A percentile compares a stretch with the other conserved stretches of the same genome.
phyloP scores from a whole-genome alignment of 805 yeast species.

The Wickerhamomyces canadensis region DNA sequence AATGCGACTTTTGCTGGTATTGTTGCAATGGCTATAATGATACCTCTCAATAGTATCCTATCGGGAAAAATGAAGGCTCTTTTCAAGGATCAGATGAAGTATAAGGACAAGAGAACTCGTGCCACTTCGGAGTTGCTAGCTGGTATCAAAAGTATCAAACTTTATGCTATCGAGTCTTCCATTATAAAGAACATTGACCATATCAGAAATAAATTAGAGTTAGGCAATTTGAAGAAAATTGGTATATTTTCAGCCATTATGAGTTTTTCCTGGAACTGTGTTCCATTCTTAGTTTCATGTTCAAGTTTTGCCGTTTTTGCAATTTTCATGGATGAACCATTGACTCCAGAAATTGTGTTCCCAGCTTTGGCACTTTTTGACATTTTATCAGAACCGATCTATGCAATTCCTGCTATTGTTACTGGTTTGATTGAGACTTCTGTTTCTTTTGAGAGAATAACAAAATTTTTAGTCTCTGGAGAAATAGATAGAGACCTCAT shows the following conservation, averaged over 20 bases:
- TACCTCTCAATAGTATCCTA: constrained; percentile 49
- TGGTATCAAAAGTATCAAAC: constrained; percentile 57
- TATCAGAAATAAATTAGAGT: constrained; percentile 54
- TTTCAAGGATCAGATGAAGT: constrained; percentile 53
- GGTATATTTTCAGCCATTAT: constrained; percentile 42
- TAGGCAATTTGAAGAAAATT: constrained; percentile 43
- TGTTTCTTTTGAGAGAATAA: constrained; percentile 52
- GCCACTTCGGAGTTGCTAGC: constrained; percentile 54
- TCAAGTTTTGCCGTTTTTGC: constrained; percentile 54
- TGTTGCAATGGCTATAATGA: constrained; percentile 44
- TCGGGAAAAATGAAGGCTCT: constrained; percentile 40
- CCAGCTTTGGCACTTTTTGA: constrained; percentile 62
- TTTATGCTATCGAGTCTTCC: constrained; percentile 68
- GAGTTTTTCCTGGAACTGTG: constrained; percentile 56
- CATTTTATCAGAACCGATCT: constrained; percentile 52
- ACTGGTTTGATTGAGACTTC: constrained; percentile 53
- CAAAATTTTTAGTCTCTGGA: constrained; percentile 40
- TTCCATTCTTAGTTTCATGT: constrained; percentile 61
- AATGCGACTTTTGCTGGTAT: constrained; percentile 56
- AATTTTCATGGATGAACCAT: constrained; percentile 37
- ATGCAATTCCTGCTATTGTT: constrained; percentile 51
- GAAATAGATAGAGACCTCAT: constrained; percentile 38
- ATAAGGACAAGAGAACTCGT: constrained; percentile 55
- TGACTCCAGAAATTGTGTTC: constrained; percentile 64
- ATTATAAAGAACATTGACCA: constrained; percentile 46